phyloP scores from a whole-genome alignment of 2,329 filamentous ascomycete genomes.

The Monosporascus sp. region DNA sequence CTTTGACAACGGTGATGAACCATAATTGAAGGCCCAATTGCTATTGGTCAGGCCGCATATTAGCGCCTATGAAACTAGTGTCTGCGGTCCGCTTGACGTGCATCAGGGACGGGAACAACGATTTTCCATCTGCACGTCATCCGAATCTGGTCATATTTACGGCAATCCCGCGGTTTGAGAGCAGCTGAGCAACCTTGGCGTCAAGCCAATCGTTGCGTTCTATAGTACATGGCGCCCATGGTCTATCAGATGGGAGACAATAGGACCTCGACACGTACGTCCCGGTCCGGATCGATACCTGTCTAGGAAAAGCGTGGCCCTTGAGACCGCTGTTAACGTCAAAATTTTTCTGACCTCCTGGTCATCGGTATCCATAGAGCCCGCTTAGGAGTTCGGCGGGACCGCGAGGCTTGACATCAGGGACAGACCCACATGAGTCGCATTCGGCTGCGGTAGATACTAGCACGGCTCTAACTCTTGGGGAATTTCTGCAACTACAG shows the following conservation, averaged over 20 bases:
- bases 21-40: neutral
- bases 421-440: too few species aligned
- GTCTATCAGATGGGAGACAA: neutral
- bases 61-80: too few species aligned
- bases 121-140: constrained; percentile 11
- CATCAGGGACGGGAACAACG: constrained; percentile 6
- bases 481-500: too few species aligned
- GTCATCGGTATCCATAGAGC: too few species aligned
- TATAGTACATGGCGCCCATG: neutral
- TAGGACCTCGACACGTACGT: neutral
- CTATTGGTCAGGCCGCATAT: neutral
- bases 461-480: too few species aligned
- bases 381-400: too few species aligned
- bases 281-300: neutral
- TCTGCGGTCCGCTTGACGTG: neutral
- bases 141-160: constrained; percentile 12
- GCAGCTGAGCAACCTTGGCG: constrained; percentile 19
- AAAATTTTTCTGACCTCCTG: too few species aligned
- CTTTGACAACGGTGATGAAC: neutral
- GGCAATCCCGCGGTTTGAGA: constrained; percentile 18
- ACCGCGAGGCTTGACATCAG: too few species aligned
- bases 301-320: neutral
- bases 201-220: constrained; percentile 1
- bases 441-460: too few species aligned
- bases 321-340: neutral